Evolutionary conservation across 768 basidiomycete genomes (phyloP).

Genomic region (Lenzites betulinus): DNA sequence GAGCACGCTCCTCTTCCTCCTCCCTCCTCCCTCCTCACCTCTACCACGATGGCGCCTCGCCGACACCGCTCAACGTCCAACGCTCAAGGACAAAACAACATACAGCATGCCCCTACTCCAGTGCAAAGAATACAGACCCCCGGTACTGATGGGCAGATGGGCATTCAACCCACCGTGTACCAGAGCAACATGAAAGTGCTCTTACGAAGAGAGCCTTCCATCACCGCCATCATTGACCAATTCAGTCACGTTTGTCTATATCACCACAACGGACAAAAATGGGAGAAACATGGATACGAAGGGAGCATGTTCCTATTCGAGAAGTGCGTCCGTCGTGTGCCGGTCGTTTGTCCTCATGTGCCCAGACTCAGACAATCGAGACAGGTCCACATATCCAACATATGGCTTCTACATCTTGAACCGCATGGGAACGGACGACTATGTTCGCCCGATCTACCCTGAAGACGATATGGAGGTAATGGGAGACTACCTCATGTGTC

Average conservation of each 20-base stretch:
- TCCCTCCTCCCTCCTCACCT: not conserved
- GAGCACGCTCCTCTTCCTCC: not conserved
- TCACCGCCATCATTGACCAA: constrained; percentile 80
- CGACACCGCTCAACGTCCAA: constrained; percentile 30
- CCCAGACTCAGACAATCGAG: constrained; percentile 2
- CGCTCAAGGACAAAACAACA: constrained; percentile 4
- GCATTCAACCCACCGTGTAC: constrained; percentile 42
- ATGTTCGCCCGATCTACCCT: constrained; percentile 71
- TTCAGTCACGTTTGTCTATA: constrained; percentile 88
- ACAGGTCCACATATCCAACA: constrained; percentile 73
- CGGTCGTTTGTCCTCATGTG: not conserved
- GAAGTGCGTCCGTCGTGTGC: constrained; percentile 49
- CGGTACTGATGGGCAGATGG: constrained; percentile 23
- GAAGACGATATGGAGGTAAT: constrained; percentile 71
- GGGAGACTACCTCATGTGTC: constrained; percentile 71
- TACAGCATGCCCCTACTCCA: constrained; percentile 11
- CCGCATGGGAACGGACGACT: constrained; percentile 78
- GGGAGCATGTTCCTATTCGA: constrained; percentile 92
- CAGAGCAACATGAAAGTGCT: constrained; percentile 80
- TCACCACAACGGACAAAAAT: constrained; percentile 69
- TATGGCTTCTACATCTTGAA: constrained; percentile 88
- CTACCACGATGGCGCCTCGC: constrained; percentile 27
- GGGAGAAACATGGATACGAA: constrained; percentile 83
- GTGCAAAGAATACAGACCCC: constrained; percentile 23
- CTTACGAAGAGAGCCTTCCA: constrained; percentile 75